These are phyloP conservation scores for Calocybe indica DNA, from an alignment of 768 basidiomycete genomes.

Conservation along the genomic window DNA sequence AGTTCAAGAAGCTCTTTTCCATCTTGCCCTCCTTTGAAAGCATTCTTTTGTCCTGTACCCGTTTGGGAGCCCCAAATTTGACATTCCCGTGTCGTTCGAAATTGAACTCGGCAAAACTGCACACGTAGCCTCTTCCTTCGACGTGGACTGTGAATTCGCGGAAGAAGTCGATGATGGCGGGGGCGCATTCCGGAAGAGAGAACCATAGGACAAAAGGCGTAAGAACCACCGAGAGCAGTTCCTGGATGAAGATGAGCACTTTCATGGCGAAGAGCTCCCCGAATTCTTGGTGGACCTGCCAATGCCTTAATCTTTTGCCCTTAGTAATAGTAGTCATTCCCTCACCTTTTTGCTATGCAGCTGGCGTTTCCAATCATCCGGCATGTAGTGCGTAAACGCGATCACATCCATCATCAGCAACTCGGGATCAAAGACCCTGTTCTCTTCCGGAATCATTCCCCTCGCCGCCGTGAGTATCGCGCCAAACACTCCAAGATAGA, in stretches of 20 bases:
- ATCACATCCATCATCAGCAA: conserved; percentile 89
- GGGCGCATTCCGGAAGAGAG: conserved; percentile 85
- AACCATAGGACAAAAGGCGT: conserved; percentile 95
- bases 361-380: conserved; percentile 83
- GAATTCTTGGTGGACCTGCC: conserved; percentile 84
- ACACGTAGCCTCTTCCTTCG: conserved; percentile 93
- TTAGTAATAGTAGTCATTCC: conserved; percentile 5
- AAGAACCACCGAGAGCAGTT: conserved; percentile 84
- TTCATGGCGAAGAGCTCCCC: conserved; percentile 94
- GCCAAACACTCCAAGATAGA: conserved; percentile 88
- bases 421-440: conserved; percentile 91
- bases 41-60: conserved; percentile 64
- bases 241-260: conserved; percentile 78
- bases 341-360: conserved; percentile 83
- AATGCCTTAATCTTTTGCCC: conserved; percentile 1
- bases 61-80: conserved; percentile 86
- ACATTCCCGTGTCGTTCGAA: conserved; percentile 93
- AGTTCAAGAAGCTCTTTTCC: conserved; percentile 96
- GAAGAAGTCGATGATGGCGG: conserved; percentile 95
- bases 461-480: conserved; percentile 83
- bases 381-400: conserved; percentile 93
- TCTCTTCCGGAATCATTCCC: conserved; percentile 95
- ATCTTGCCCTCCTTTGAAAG: conserved; percentile 93
- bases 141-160: conserved; percentile 97
- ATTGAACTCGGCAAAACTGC: conserved; percentile 97